Conservation (phyloP, 345 rosid species). For the Linum tenue region DNA sequence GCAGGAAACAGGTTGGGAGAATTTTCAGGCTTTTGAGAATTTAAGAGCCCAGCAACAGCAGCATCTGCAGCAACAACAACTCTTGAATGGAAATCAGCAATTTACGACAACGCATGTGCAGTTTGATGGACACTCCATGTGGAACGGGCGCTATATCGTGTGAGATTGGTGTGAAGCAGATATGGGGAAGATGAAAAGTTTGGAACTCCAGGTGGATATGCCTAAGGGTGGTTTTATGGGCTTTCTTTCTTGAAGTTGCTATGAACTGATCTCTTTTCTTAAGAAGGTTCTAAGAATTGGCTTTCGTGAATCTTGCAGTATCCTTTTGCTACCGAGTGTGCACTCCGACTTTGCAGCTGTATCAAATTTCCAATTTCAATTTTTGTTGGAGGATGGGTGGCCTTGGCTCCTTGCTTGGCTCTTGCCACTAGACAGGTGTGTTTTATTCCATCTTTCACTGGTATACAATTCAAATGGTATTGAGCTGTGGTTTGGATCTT, state of each 20-base stretch:
- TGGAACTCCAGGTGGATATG: background rate
- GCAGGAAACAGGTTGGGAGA: slow-evolving; percentile 44
- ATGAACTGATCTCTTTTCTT: slow-evolving; percentile 11
- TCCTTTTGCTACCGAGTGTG: slow-evolving; percentile 44
- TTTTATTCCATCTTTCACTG: background rate
- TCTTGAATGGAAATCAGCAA: slow-evolving; percentile 43
- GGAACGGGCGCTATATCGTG: slow-evolving; percentile 75
- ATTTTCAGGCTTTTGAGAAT: slow-evolving; percentile 36
- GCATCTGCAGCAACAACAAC: slow-evolving; percentile 49
- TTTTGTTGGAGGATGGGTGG: slow-evolving; percentile 68
- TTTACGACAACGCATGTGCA: slow-evolving; percentile 45
- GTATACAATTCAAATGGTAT: background rate
- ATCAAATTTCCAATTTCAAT: slow-evolving; percentile 37
- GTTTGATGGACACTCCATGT: slow-evolving; percentile 67
- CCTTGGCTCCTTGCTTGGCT: slow-evolving; percentile 53
- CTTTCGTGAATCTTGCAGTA: slow-evolving; percentile 44
- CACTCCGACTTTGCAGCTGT: slow-evolving; percentile 47
- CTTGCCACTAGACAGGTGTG: slow-evolving; percentile 61
- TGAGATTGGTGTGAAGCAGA: slow-evolving; percentile 27
- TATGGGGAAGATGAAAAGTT: background rate
- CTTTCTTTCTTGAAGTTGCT: background rate
- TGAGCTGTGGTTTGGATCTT: background rate
- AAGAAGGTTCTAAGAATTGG: slow-evolving; percentile 38
- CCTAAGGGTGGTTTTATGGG: slow-evolving; percentile 3
- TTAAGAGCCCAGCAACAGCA: slow-evolving; percentile 34